Conservation (phyloP, 768 basidiomycete species). For the Suillus bovinus region DNA sequence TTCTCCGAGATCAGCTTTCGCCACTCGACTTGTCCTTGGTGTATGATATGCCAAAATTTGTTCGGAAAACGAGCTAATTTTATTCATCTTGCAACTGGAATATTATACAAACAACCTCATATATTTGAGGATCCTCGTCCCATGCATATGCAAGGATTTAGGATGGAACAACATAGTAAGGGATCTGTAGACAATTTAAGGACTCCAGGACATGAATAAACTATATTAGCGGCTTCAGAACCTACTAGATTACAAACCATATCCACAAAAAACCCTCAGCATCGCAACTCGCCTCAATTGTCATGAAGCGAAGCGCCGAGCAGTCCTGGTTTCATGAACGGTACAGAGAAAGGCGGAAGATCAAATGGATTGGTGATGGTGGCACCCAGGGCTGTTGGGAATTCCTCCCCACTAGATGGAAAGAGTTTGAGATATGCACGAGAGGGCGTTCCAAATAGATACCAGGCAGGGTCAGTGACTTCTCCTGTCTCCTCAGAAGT, state of each 20-base stretch:
- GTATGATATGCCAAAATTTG: no score
- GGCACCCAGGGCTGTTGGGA: not conserved
- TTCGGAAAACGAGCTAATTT: not conserved
- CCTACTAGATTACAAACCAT: not conserved
- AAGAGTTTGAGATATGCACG: not conserved
- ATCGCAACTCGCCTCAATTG: not conserved
- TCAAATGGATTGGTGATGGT: conserved; percentile 4
- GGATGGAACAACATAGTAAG: not conserved
- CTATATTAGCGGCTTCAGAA: not conserved
- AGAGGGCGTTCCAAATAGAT: not conserved
- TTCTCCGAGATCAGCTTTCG: no score
- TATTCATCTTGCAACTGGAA: not conserved
- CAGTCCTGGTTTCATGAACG: not conserved
- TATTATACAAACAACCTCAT: not conserved
- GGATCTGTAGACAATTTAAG: not conserved
- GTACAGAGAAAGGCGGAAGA: conserved; percentile 3
- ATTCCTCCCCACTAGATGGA: not conserved
- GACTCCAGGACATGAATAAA: not conserved
- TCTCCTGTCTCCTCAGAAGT: not conserved
- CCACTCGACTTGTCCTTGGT: no score
- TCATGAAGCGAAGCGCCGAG: not conserved
- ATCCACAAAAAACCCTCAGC: not conserved
- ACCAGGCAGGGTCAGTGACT: not conserved
- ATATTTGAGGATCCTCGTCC: not conserved
- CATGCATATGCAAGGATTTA: not conserved